phyloP scores from a whole-genome alignment of 257 asterid genomes.

The Fraxinus excelsior region DNA sequence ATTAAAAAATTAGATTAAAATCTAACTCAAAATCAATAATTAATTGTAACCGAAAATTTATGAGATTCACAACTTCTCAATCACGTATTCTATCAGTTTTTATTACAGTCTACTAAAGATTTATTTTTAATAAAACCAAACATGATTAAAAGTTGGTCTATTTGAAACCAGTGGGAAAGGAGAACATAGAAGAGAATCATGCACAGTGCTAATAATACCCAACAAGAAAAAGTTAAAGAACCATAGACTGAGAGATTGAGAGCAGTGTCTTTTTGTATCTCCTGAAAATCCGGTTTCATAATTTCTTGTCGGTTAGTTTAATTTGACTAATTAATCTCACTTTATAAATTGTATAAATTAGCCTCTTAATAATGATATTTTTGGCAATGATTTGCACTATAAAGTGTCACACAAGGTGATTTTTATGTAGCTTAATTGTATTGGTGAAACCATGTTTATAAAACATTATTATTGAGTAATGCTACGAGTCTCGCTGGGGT shows the following conservation, averaged over 20 bases:
- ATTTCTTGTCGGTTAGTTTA: conserved; percentile 43
- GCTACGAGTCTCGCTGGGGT: too few species aligned
- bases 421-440: neutral
- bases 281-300: conserved; percentile 54
- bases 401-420: conserved; percentile 12
- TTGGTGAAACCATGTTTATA: neutral
- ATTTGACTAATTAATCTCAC: conserved; percentile 12
- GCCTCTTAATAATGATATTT: conserved; percentile 15
- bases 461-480: neutral
- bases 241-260: neutral
- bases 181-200: conserved; percentile 26
- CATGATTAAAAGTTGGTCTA: neutral
- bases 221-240: conserved; percentile 35
- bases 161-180: conserved; percentile 26
- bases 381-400: conserved; percentile 9
- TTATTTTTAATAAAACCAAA: too few species aligned
- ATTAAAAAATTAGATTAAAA: too few species aligned
- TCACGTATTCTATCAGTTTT: neutral
- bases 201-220: conserved; percentile 41
- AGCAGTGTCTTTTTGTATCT: conserved; percentile 25
- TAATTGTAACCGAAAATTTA: too few species aligned
- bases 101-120: neutral
- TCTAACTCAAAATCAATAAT: neutral
- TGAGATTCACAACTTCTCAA: too few species aligned
- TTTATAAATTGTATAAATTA: conserved; percentile 26